Percentiles rank a stretch among this genome's conserved stretches.
phyloP scores from a whole-genome alignment of 192 early-diverging fungal genomes.

The Entophlyctis luteolus region DNA sequence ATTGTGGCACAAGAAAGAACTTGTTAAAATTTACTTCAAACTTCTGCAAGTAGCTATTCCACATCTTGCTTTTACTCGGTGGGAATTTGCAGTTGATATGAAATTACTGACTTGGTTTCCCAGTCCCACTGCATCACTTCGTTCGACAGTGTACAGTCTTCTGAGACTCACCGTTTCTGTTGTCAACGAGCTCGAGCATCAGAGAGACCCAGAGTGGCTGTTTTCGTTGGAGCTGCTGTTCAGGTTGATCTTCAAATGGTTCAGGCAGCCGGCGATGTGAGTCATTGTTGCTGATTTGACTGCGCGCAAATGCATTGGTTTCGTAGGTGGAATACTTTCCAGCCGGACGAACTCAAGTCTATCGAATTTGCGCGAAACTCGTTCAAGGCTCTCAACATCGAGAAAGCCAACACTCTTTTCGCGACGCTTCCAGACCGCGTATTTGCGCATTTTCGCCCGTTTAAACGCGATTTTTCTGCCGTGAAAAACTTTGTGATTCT shows the following conservation, averaged over 20 bases:
- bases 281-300: not conserved
- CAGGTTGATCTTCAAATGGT: constrained; percentile 78
- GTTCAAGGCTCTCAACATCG: constrained; percentile 31
- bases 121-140: constrained; percentile 9
- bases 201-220: constrained; percentile 63
- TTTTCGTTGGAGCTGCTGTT: constrained; percentile 64
- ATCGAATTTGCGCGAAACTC: constrained; percentile 29
- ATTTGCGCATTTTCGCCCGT: constrained; percentile 2
- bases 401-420: constrained; percentile 18
- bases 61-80: constrained; percentile 38
- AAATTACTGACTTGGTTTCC: not conserved
- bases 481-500: constrained; percentile 68
- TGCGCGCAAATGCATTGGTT: not conserved
- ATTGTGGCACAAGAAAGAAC: constrained; percentile 65
- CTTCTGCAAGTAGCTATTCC: constrained; percentile 76
- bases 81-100: not conserved
- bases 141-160: constrained; percentile 76
- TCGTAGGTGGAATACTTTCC: constrained; percentile 11
- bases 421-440: constrained; percentile 8
- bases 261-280: constrained; percentile 64
- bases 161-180: constrained; percentile 71
- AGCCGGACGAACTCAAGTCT: constrained; percentile 28
- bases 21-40: constrained; percentile 72
- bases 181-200: constrained; percentile 59
- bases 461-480: constrained; percentile 22